Base-by-base conservation (phyloP, 495 filamentous ascomycete species). In the Penicillium ucsense region DNA sequence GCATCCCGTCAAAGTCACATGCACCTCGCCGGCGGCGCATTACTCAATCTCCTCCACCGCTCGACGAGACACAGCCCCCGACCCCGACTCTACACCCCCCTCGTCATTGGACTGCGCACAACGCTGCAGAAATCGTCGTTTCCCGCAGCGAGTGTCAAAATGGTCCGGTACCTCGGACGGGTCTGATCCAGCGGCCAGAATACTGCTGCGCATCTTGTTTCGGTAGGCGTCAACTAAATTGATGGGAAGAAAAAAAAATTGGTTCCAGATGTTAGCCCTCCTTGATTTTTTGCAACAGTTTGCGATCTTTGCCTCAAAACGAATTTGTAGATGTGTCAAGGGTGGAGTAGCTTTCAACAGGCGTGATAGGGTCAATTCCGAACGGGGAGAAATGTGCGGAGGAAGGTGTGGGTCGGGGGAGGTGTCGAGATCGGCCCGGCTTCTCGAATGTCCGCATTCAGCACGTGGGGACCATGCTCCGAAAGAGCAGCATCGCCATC, bases 211-310 rank as follows among this genome's bases (percentile, higher is more conserved):
- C 70, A 90, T 94, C 71, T 96, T 98, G 59, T 89, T 94, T 33
- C 92, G 80, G 63, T 96, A 96, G 46, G 84, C 86, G 56, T 98
- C 92, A 62, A 98, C 91, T 97, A 41, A n/a, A 6, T 7, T 1
- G 2, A 20, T 20, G 20, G 20, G 20, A 20, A 20, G 20, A 20
- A 20, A 20, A 20, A 20, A 20, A 20, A 20, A 20, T 1, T 1
- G 20, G 20, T 20, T 20, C 20, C 20, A 20, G 20, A 20, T 20
- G 20, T 20, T 20, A 20, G 20, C 20, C 20, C 20, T 1, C 2
- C 20, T 20, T 20, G 20, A 20, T 20, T 20, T 20, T 20, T 20
- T 20, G 20, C 20, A 20, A 20, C 20, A 20, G 20, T 20, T 20
- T 20, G 20, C 20, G 20, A 20, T 20, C 20, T 20, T 20, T 20